Conservation (phyloP, 2,329 filamentous ascomycete species). For the Phialocephala sp. region DNA sequence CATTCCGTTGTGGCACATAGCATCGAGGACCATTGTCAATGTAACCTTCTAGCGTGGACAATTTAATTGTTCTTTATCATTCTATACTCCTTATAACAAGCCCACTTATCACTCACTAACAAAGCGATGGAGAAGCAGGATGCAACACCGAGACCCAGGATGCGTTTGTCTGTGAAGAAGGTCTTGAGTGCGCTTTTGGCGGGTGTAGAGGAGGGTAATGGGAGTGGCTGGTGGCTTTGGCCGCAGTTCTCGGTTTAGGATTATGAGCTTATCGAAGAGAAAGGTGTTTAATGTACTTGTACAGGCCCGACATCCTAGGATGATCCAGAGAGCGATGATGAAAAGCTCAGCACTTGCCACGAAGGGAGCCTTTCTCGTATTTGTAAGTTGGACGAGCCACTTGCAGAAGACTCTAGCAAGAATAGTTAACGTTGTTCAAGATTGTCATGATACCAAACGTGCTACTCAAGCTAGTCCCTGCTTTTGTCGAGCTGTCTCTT, state of each 20-base stretch:
- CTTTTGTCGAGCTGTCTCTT: conserved; percentile 50
- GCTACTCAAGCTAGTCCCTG: conserved; percentile 50
- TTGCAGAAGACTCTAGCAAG: conserved; percentile 58
- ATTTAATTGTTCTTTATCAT: not conserved
- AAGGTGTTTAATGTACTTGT: not conserved
- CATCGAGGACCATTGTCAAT: not conserved
- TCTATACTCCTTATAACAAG: not conserved
- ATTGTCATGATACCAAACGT: conserved; percentile 60
- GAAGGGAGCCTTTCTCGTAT: conserved; percentile 59
- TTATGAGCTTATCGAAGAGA: not conserved
- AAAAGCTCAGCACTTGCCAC: conserved; percentile 51
- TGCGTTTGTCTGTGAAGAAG: conserved; percentile 49
- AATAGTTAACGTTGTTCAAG: conserved; percentile 60
- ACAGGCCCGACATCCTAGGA: conserved; percentile 55
- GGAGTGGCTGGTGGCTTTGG: conserved; percentile 31
- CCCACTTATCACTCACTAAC: conserved; percentile 29
- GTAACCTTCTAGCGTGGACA: too few species aligned
- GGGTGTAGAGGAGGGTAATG: conserved; percentile 25
- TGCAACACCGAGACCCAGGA: conserved; percentile 56
- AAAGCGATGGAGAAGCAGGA: conserved; percentile 51
- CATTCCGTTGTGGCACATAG: not conserved
- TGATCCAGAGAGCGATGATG: conserved; percentile 50
- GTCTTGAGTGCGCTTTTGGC: conserved; percentile 31
- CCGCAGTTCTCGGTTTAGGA: conserved; percentile 58
- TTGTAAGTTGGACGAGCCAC: conserved; percentile 52